Conservation (phyloP, 2,329 filamentous ascomycete genomes). For the Ciborinia camelliae region DNA sequence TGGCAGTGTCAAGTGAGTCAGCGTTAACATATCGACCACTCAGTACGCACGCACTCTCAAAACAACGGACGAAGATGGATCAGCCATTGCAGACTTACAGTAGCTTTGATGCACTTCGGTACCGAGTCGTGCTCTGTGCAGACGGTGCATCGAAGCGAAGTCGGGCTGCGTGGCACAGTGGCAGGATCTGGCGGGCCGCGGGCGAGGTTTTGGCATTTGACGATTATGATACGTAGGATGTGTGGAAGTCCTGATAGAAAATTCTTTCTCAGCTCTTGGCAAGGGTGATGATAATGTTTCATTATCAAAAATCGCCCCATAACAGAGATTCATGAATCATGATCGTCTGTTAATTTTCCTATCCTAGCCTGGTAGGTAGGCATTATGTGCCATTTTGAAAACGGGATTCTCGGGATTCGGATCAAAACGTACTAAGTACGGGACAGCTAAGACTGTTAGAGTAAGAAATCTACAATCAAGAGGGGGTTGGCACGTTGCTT, state of each 20-base stretch:
- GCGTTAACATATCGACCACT: background rate
- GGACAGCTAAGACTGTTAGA: background rate
- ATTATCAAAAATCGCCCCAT: background rate
- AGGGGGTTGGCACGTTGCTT: background rate
- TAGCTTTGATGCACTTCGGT: constrained; percentile 12
- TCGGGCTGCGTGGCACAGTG: constrained; percentile 6
- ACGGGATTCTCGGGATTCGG: constrained; percentile 2
- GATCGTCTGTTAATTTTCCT: background rate
- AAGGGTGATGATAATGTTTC: constrained; percentile 1
- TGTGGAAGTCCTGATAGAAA: background rate
- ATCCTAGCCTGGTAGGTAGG: too few species aligned
- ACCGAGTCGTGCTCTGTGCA: constrained; percentile 1
- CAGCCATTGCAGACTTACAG: background rate
- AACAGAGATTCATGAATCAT: background rate
- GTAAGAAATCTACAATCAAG: background rate
- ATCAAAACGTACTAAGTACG: background rate
- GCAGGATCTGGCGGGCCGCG: constrained; percentile 6
- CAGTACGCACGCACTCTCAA: background rate
- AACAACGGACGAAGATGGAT: constrained; percentile 1
- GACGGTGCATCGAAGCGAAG: constrained; percentile 1
- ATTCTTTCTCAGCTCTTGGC: constrained; percentile 8
- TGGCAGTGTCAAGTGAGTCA: background rate
- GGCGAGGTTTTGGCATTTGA: background rate
- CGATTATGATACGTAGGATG: constrained; percentile 9
- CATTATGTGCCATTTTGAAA: background rate